Evolutionary conservation across 163 green algal species (phyloP).

Genomic region (Chlamydomonas reinhardtii): DNA sequence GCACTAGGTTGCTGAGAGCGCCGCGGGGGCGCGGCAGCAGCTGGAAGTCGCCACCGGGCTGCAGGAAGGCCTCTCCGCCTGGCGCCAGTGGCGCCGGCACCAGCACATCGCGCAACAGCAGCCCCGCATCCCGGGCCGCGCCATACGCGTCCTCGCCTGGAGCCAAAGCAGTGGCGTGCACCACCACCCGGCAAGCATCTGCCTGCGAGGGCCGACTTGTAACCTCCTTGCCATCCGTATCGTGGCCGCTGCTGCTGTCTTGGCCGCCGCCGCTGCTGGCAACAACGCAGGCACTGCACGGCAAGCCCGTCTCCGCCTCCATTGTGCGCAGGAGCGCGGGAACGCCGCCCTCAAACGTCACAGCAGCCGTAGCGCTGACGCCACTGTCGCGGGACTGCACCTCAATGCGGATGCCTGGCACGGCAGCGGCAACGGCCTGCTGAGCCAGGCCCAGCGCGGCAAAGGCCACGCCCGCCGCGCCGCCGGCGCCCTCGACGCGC

Average conservation of each 20-base stretch:
- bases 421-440: neutral
- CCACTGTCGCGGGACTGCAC: too few species aligned
- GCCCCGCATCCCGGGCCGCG: neutral
- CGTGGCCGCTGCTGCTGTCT: too few species aligned
- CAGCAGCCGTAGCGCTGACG: neutral
- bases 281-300: neutral
- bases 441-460: neutral
- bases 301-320: constrained; percentile 27
- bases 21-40: constrained; percentile 73
- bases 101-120: constrained; percentile 11
- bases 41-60: constrained; percentile 37
- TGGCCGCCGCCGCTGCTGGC: too few species aligned
- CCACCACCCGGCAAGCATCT: too few species aligned
- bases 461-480: neutral
- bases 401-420: neutral
- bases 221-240: too few species aligned
- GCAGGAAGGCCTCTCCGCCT: neutral
- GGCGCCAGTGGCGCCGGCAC: neutral
- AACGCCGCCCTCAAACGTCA: too few species aligned
- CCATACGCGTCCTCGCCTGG: constrained; percentile 34
- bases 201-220: too few species aligned
- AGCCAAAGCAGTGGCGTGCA: neutral
- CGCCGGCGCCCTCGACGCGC: too few species aligned
- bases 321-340: constrained; percentile 24
- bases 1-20: constrained; percentile 72